Evolutionary conservation across 1,284 basidiomycete species (phyloP).

Genomic region (Boletellus deceptivus): DNA sequence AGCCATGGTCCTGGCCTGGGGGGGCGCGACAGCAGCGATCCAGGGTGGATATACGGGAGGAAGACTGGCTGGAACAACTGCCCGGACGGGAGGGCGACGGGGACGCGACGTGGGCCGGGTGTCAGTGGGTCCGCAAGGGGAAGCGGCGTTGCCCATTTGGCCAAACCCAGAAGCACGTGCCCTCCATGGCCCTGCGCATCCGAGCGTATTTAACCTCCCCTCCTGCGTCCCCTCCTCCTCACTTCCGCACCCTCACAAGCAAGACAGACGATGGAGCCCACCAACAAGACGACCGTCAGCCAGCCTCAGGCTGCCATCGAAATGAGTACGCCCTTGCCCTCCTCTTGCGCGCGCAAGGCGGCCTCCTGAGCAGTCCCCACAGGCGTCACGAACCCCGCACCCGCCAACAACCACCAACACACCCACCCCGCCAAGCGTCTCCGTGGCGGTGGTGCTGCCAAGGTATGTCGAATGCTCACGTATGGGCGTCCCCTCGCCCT

Average conservation of each 20-base stretch:
- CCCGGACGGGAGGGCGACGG: no score
- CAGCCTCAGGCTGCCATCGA: constrained; percentile 48
- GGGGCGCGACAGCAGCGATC: no score
- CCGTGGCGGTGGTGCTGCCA: constrained; percentile 49
- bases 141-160: constrained; percentile 10
- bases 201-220: constrained; percentile 21
- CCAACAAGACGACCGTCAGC: constrained; percentile 39
- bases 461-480: constrained; percentile 28
- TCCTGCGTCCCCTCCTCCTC: neutral
- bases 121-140: neutral
- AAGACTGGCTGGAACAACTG: no score
- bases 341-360: neutral
- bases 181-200: neutral
- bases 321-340: constrained; percentile 41
- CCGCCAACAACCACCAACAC: constrained; percentile 36
- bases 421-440: constrained; percentile 44
- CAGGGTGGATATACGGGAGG: no score
- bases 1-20: no score
- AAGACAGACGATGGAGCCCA: constrained; percentile 31
- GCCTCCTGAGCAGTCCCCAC: neutral
- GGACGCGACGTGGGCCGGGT: no score
- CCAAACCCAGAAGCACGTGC: constrained; percentile 18
- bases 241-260: constrained; percentile 23
- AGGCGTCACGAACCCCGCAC: constrained; percentile 43
- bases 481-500: neutral